phyloP scores from a whole-genome alignment of 495 filamentous ascomycete genomes.

The Aspergillus sparsus region DNA sequence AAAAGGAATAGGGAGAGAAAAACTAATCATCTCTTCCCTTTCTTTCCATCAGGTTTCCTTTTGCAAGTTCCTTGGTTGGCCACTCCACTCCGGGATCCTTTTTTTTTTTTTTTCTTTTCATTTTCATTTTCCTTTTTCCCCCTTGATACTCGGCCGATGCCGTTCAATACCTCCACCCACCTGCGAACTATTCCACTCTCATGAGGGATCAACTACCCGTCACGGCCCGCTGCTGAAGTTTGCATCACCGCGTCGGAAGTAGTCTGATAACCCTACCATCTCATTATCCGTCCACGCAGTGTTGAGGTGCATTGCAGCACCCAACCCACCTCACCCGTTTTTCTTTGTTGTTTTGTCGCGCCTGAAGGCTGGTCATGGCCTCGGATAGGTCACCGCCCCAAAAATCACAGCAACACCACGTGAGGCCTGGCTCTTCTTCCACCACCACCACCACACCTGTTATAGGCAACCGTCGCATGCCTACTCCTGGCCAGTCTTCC shows the following conservation, averaged over 20 bases:
- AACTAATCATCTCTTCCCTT: constrained; percentile 5
- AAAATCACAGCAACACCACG: constrained; percentile 28
- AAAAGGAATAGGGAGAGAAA: constrained; percentile 18
- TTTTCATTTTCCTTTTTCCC: constrained; percentile 8
- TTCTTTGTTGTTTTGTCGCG: constrained; percentile 20
- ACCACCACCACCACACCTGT: constrained; percentile 21
- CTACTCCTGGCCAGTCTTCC: constrained; percentile 30
- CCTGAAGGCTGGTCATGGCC: constrained; percentile 32
- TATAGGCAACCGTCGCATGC: constrained; percentile 28
- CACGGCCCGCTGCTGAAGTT: constrained; percentile 33
- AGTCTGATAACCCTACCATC: constrained; percentile 26
- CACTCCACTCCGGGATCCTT: constrained; percentile 4
- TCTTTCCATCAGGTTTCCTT: constrained; percentile 1
- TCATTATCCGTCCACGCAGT: constrained; percentile 17
- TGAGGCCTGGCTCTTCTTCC: constrained; percentile 29
- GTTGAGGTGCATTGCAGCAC: constrained; percentile 18
- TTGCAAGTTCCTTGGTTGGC: background rate
- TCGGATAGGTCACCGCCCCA: constrained; percentile 31
- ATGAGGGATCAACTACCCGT: constrained; percentile 29
- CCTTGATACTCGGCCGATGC: constrained; percentile 29
- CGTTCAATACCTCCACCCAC: constrained; percentile 21
- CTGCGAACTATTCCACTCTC: constrained; percentile 18
- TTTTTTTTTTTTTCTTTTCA: constrained; percentile 12
- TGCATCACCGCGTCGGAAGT: constrained; percentile 26
- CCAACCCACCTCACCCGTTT: constrained; percentile 5